Evolutionary conservation across 1,284 basidiomycete species (phyloP), one percentile per base, ranked within the genome.

Genomic region (Ceratobasidium sp.): DNA sequence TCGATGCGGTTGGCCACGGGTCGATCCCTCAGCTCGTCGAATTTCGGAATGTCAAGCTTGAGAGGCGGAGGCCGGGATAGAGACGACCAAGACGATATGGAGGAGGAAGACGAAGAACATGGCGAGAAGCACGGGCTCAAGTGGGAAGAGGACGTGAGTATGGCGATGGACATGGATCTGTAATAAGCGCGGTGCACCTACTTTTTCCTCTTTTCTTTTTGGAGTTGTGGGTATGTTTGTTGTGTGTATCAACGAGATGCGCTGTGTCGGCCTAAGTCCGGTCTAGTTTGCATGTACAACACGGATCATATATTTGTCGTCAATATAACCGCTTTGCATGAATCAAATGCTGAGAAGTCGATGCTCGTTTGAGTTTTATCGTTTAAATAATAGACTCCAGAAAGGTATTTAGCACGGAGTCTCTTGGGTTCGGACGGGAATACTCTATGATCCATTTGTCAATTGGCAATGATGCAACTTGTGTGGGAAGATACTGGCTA

Each of bases 81-180:
- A 23, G 39, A 71, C 23, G 51, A 71, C 39, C 46, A 49, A 12
- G 77, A 78, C 39, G 70, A 60, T 20, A 60, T 60, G 70, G 68
- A 68, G 23, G 78, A 79, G 55, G 56, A 66, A 46, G 56, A 61
- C 40, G 73, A 79, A 46, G 78, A 61, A 44, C 64, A 60, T 7
- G 77, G 40, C 15, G 39, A 53, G 49, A 63, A 73, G 56, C 51
- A 78, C 5, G 79, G 53, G 67, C 46, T 63, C 12, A 75, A 79
- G 56, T 60, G 71, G 55, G 73, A 71, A 18, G 80, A 80, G 9
- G 76, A 75, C 15, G 80, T 77, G 60, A 68, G 70, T 49, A 80
- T 80, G 79, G 79, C 71, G 26, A 79, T 80, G 64, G 78, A 80
- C 40, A 80, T 80, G 79, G 79, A 80, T 77, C 66, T 79, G 13